Evolutionary conservation across 2,329 filamentous ascomycete species (phyloP), one percentile per base, ranked within the genome.

Genomic region (Fusarium luffae): DNA sequence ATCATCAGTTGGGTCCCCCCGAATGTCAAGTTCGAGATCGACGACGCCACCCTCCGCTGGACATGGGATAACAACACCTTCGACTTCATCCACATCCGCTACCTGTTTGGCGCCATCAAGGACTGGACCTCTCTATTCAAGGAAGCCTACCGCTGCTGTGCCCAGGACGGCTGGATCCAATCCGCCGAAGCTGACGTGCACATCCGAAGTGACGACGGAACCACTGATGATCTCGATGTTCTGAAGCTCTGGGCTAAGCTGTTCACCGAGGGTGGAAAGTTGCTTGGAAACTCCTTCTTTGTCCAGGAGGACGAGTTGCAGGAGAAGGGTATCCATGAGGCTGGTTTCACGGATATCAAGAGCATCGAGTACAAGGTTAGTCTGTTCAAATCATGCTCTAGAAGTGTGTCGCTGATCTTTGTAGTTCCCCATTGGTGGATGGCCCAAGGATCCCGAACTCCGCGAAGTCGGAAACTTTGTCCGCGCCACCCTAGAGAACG

Each of bases 1-100:
- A 10, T 41, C 4, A 2, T 3, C 1, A 64, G 61, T 18, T 73
- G 71, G 71, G 55, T 68, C 2, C 71, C 71, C 10, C 62, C 70
- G 2, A 73, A 73, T 2, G 65, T 73, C 9, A 69, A 69, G 32
- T 73, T 73, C 14, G 70, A 73, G 43, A 68, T 73, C 2, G 68
- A 73, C 18, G 71, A 73, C 10, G 71, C 71, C 6, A 65, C 66
- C 0, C 65, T 73, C 2, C 48, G 51, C 4, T 73, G 71, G 71
- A 70, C 70, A 3, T 73, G 68, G 65, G 44, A 71, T 1, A 3
- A 59, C 1, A 66, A 73, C 18, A 49, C 56, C 7, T 73, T 73
- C 10, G 70, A 73, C 9, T 73, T 73, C 5, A 57, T 73, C 41
- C 71, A 73, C 37, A 70, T 73, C 13, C 70, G 71, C 4, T 73